A percentile compares a stretch with the other conserved stretches of the same genome.
Evolutionary conservation across 2,329 filamentous ascomycete species (phyloP).

Genomic region (Cryphonectria japonica): DNA sequence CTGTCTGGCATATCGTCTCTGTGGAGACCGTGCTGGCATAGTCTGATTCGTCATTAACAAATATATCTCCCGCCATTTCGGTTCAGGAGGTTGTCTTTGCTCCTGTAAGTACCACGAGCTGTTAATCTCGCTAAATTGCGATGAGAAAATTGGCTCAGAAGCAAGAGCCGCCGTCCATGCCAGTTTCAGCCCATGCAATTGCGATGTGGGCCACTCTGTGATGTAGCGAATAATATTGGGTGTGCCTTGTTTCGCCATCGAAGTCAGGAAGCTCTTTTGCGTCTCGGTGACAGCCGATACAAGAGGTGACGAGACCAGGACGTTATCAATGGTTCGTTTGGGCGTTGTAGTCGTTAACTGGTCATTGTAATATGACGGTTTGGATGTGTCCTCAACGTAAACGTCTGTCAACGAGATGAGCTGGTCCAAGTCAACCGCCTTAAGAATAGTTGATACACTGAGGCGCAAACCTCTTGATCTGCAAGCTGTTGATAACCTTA

Average conservation of each 20-base stretch:
- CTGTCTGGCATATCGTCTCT: neutral
- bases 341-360: neutral
- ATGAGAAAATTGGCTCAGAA: neutral
- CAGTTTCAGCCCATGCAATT: neutral
- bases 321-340: neutral
- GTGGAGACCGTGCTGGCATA: neutral
- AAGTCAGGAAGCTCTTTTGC: neutral
- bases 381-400: neutral
- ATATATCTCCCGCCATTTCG: neutral
- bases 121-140: neutral
- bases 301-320: neutral
- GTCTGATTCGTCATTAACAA: neutral
- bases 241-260: neutral
- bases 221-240: neutral
- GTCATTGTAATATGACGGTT: neutral
- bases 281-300: neutral
- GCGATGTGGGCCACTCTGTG: neutral
- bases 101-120: neutral
- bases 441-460: neutral
- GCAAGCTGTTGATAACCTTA: neutral
- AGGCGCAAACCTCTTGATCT: neutral
- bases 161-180: neutral
- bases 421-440: neutral
- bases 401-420: neutral
- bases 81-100: neutral